phyloP scores from a whole-genome alignment of 2,329 filamentous ascomycete genomes.

The Sphaerulina populicola region DNA sequence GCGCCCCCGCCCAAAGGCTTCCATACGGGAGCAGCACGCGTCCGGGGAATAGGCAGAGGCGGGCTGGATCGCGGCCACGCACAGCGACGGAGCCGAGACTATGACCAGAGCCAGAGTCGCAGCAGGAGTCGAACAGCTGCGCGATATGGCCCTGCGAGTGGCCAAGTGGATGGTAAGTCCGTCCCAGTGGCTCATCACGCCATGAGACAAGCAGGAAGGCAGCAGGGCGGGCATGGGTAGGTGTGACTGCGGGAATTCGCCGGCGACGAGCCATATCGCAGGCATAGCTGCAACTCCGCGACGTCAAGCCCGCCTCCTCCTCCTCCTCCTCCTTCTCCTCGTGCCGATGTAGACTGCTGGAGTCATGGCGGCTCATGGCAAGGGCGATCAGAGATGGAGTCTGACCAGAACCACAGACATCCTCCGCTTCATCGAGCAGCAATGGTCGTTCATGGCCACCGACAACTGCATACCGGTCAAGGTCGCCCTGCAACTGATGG shows the following conservation, averaged over 20 bases:
- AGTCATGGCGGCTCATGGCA: background rate
- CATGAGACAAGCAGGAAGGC: background rate
- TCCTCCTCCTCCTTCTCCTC: background rate
- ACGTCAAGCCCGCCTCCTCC: background rate
- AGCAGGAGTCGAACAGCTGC: constrained; percentile 27
- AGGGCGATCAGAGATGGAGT: constrained; percentile 1
- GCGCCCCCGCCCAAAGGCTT: constrained; percentile 32
- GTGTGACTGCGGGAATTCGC: constrained; percentile 7
- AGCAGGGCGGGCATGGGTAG: background rate
- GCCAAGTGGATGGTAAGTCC: constrained; percentile 36
- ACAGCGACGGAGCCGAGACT: constrained; percentile 37
- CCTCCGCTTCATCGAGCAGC: constrained; percentile 71
- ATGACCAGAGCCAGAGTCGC: constrained; percentile 27
- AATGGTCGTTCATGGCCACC: constrained; percentile 88
- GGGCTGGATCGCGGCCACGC: constrained; percentile 39
- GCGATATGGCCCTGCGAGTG: constrained; percentile 34
- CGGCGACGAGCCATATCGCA: constrained; percentile 1
- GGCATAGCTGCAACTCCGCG: background rate
- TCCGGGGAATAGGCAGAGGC: constrained; percentile 31
- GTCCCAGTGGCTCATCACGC: background rate
- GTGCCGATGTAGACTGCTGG: background rate
- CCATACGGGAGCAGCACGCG: constrained; percentile 20
- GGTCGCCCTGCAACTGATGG: constrained; percentile 87
- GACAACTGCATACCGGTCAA: constrained; percentile 88
- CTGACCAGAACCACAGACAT: constrained; percentile 42